These are phyloP conservation scores for Aspergillus conjunctus DNA, from an alignment of 495 filamentous ascomycete genomes.

Conservation along the genomic window DNA sequence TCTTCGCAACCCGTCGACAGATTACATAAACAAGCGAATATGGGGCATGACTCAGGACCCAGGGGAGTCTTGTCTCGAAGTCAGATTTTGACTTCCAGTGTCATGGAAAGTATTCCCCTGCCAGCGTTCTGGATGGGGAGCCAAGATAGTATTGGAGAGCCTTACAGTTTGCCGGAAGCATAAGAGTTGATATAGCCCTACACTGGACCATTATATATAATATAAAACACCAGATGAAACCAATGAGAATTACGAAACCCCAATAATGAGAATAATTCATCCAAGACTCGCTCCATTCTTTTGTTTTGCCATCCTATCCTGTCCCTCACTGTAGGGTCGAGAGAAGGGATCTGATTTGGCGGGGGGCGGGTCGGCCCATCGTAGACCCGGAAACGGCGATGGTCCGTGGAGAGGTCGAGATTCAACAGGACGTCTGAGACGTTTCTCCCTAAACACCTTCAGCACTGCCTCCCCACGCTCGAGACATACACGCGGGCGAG, in stretches of 20 bases:
- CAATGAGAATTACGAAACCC: constrained; percentile 1
- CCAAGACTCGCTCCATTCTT: neutral
- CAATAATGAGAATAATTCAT: constrained; percentile 2
- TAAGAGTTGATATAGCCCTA: constrained; percentile 6
- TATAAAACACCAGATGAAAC: constrained; percentile 1
- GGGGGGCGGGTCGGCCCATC: constrained; percentile 25
- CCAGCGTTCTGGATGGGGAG: constrained; percentile 45
- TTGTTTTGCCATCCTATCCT: neutral
- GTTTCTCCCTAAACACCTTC: neutral
- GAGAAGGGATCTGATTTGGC: constrained; percentile 1
- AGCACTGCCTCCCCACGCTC: neutral
- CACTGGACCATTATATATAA: constrained; percentile 21
- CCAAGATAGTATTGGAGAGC: constrained; percentile 49
- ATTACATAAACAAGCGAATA: constrained; percentile 17
- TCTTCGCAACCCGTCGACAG: constrained; percentile 47
- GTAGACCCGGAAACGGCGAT: constrained; percentile 28
- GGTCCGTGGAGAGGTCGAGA: constrained; percentile 11
- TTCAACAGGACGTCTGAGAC: neutral
- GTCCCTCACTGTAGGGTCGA: constrained; percentile 3
- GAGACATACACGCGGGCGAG: neutral
- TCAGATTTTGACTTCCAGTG: constrained; percentile 47
- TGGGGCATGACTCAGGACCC: constrained; percentile 18
- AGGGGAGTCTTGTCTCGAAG: constrained; percentile 37
- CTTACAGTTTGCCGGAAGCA: constrained; percentile 38
- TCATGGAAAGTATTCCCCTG: constrained; percentile 51